Base-by-base conservation (phyloP, 768 basidiomycete genomes). In the Glaciozyma antarctica region DNA sequence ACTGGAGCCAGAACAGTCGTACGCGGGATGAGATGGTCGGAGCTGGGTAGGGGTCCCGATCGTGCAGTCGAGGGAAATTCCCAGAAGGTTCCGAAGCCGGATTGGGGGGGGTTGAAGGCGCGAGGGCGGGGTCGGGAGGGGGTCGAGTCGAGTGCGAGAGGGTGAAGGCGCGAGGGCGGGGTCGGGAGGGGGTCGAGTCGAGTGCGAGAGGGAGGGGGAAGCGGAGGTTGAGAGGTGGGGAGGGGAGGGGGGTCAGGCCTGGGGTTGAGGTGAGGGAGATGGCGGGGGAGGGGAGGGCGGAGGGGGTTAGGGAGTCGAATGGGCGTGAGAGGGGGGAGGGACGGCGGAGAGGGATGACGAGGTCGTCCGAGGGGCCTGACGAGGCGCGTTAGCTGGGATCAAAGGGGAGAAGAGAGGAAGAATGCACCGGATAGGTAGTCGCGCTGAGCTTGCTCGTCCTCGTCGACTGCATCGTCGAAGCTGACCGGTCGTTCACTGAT, bases 1-100 rank as follows among this genome's bases (percentile, higher is more conserved):
- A 71, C 65, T 80, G 79, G 41, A 75, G 70, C 59, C 76, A 69
- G 65, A 78, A 73, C 13, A 80, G 72, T 43, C 63, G 68, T 58
- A 69, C 44, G 2, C 71, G 63, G 22, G 63, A 67, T 10, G 41
- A 22, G 44, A 69, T 48, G 7, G 70, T 71, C 15, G 69, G 71
- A 0, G 70, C 68, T 0, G 65, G n/a, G 66, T 48, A 74, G 59
- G 5, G 60, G 64, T 2, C 68, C 68, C 6, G 62, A 56, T 13
- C 68, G 60, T 6, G 64, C 64, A 22, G 65, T 62, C 38, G 70
- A 63, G 44, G 70, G 52, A 44, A 71, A 71, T 21, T 66, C 65
- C 28, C 70, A 66, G 53, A 65, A 67, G 1, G 64, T 63, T 12
- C 70, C 70, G 52, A 67, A 71, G 10, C 66, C 66, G 6, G 70